These are phyloP conservation scores for Seiridium unicorne DNA, from an alignment of 2,329 filamentous ascomycete species.

Conservation along the genomic window DNA sequence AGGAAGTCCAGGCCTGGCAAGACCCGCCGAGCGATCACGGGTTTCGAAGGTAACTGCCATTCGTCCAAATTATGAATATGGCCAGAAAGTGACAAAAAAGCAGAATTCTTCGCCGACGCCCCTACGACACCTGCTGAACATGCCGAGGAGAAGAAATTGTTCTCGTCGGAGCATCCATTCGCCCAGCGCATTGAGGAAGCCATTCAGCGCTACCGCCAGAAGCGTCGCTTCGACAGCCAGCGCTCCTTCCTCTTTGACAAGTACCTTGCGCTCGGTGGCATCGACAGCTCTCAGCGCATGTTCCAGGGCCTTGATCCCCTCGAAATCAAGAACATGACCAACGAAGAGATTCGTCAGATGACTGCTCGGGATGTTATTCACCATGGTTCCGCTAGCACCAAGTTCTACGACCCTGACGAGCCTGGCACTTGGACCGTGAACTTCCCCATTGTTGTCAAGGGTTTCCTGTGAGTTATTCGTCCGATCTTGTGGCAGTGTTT, in stretches of 20 bases:
- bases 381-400: constrained; percentile 38
- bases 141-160: constrained; percentile 65
- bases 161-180: constrained; percentile 60
- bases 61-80: too few species aligned
- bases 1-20: constrained; percentile 34
- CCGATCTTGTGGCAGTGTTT: not conserved
- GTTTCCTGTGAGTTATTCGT: constrained; percentile 66
- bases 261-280: constrained; percentile 80
- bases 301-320: constrained; percentile 60
- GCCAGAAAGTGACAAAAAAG: not conserved
- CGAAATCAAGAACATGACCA: constrained; percentile 55
- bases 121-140: constrained; percentile 72
- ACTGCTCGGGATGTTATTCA: constrained; percentile 62
- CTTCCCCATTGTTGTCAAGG: constrained; percentile 73
- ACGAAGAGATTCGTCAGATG: constrained; percentile 62
- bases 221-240: constrained; percentile 68
- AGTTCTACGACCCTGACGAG: constrained; percentile 50
- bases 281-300: constrained; percentile 55
- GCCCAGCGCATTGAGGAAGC: constrained; percentile 75
- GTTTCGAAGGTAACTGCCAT: constrained; percentile 61
- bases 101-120: constrained; percentile 75
- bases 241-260: constrained; percentile 69
- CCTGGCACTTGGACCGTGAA: constrained; percentile 71
- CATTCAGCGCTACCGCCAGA: constrained; percentile 76
- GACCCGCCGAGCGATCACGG: constrained; percentile 50